Evolutionary conservation across 495 filamentous ascomycete species (phyloP).

Genomic region (Aspergillus avenaceus): DNA sequence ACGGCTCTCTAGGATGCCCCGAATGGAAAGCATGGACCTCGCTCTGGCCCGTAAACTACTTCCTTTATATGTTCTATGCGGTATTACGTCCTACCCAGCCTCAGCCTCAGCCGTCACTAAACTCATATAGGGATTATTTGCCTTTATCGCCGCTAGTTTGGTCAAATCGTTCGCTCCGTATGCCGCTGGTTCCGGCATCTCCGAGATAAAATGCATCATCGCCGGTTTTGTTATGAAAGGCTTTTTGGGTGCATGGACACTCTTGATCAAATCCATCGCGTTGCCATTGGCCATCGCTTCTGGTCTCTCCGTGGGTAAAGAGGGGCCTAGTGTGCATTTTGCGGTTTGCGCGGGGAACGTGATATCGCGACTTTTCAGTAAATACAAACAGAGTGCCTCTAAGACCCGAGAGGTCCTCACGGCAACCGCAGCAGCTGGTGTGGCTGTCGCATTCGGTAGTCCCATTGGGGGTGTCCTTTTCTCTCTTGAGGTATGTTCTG

Average conservation of each 20-base stretch:
- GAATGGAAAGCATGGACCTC: constrained; percentile 91
- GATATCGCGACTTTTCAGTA: constrained; percentile 86
- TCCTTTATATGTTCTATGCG: constrained; percentile 85
- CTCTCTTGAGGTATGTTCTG: constrained; percentile 79
- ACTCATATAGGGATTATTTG: constrained; percentile 66
- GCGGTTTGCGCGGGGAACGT: constrained; percentile 98
- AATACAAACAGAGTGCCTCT: constrained; percentile 88
- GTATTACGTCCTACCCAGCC: constrained; percentile 41
- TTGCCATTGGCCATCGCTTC: constrained; percentile 92
- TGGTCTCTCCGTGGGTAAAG: constrained; percentile 92
- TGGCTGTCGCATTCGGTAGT: constrained; percentile 94
- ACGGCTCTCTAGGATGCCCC: constrained; percentile 56
- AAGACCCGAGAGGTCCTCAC: constrained; percentile 95
- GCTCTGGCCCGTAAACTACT: constrained; percentile 73
- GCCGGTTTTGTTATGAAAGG: constrained; percentile 99
- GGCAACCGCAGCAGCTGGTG: constrained; percentile 90
- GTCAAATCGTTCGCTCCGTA: constrained; percentile 96
- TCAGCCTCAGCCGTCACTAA: constrained; percentile 1
- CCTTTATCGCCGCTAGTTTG: constrained; percentile 74
- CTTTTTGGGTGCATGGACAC: constrained; percentile 87
- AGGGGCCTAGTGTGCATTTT: constrained; percentile 97
- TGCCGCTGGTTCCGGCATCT: constrained; percentile 94
- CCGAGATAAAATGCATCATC: constrained; percentile 99
- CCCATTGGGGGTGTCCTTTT: constrained; percentile 96
- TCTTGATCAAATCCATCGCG: constrained; percentile 90